These are phyloP conservation scores for Lentinula edodes DNA, from an alignment of 768 basidiomycete genomes.

Conservation along the genomic window DNA sequence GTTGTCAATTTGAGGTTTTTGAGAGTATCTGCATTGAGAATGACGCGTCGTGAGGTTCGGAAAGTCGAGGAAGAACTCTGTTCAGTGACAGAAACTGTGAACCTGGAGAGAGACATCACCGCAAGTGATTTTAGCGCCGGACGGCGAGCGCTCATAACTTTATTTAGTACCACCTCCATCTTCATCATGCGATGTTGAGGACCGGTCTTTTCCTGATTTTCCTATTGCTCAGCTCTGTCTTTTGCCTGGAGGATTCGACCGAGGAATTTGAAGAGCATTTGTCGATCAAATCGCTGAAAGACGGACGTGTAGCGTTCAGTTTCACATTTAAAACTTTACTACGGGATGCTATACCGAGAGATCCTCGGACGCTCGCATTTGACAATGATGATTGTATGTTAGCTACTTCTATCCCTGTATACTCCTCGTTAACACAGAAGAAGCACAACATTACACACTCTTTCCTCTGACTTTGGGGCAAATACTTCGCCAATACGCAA, in stretches of 20 bases:
- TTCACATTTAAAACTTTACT: conserved; percentile 77
- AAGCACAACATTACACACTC: conserved; percentile 81
- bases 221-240: not conserved
- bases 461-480: conserved; percentile 87
- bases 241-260: not conserved
- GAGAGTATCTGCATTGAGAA: conserved; percentile 56
- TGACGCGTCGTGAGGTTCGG: conserved; percentile 58
- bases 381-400: conserved; percentile 42
- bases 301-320: conserved; percentile 76
- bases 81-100: conserved; percentile 8
- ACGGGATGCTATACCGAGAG: conserved; percentile 45
- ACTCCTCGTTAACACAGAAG: not conserved
- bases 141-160: not conserved
- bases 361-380: conserved; percentile 41
- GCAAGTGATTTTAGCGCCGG: not conserved
- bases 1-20: conserved; percentile 59
- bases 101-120: not conserved
- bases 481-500: conserved; percentile 77
- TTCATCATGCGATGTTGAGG: conserved; percentile 1
- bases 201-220: not conserved
- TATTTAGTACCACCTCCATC: not conserved
- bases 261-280: conserved; percentile 50
- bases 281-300: conserved; percentile 49
- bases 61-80: conserved; percentile 18
- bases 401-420: conserved; percentile 3